Evolutionary conservation across 179 eudicot genomes (phyloP).

Genomic region (Actinidia arguta): DNA sequence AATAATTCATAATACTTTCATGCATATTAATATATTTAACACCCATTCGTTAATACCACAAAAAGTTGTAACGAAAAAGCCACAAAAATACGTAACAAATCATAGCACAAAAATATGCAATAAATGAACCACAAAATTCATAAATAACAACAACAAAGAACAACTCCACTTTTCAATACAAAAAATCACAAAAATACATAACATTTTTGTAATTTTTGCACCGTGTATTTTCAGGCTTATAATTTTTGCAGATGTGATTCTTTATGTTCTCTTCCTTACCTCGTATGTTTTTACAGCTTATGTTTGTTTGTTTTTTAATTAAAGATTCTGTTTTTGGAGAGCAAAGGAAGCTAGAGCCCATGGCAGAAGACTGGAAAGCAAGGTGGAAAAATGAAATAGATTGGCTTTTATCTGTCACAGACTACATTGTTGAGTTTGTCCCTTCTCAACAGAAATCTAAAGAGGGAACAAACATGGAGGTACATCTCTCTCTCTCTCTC

Average conservation of each 20-base stretch:
- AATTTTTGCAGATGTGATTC: neutral
- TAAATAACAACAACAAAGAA: neutral
- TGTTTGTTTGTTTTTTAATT: conserved; percentile 6
- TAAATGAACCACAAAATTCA: conserved; percentile 21
- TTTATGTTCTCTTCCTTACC: neutral
- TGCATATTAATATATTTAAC: conserved; percentile 9
- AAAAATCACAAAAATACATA: too few species aligned
- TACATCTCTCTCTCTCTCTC: conserved; percentile 23
- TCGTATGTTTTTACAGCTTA: neutral
- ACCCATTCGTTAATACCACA: too few species aligned
- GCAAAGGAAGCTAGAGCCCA: conserved; percentile 71
- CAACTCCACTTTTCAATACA: too few species aligned
- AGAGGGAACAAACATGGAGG: conserved; percentile 90
- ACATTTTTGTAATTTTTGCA: too few species aligned
- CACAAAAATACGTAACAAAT: neutral
- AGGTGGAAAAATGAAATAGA: conserved; percentile 86
- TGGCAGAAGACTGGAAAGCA: conserved; percentile 67
- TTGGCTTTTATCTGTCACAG: conserved; percentile 92
- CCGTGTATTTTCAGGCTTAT: too few species aligned
- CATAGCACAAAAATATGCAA: conserved; percentile 17
- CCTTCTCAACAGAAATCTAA: conserved; percentile 76
- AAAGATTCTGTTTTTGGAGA: conserved; percentile 92
- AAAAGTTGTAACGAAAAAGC: too few species aligned
- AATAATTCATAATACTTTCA: conserved; percentile 28
- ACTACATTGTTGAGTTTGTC: conserved; percentile 88